Evolutionary conservation across 257 asterid genomes (phyloP), one percentile per base, ranked within the genome.

Genomic region (Scutellaria galericulata): DNA sequence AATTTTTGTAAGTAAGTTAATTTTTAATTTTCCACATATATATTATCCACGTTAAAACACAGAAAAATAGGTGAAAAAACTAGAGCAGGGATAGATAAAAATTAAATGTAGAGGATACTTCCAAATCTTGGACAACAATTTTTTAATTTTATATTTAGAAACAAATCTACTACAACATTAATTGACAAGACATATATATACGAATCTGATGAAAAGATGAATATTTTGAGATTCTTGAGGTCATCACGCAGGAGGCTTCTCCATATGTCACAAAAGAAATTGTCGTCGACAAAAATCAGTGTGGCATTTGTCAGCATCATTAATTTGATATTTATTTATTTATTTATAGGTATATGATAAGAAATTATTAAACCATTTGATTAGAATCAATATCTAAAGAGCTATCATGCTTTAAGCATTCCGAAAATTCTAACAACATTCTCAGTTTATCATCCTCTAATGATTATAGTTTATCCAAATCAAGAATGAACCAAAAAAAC

Each of bases 201-300:
- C 39, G 57, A 64, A 63, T 52, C 59, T 4, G 37, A 51, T 37
- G 27, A 63, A 63, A 63, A 53, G 55, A 52, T 12, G 47, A 63
- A 64, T 20, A 53, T 20, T 40, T 51, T 5, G 37, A 73, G 69
- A 64, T 64, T 53, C 37, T 63, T 63, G 57, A 72, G 14, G 77
- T 62, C 64, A 72, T 72, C 64, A 7, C 18, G 12, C 71, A 18
- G 50, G 13, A 50, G 47, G 39, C 27, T 39, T 60, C 35, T 60
- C 24, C 66, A 14, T 22, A 13, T 46, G 58, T 70, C 75, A 62
- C 71, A n/a, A 41, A 40, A 31, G 12, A 71, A 58, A 31, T 61
- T 59, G 12, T 51, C 41, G 64, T 40, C 56, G 53, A 62, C 68
- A 51, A 72, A n/a, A 35, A 14, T 13, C 20, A 65, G 58, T 66